Evolutionary conservation across 2,329 filamentous ascomycete genomes (phyloP).

Genomic region (Colletotrichum sansevieriae): DNA sequence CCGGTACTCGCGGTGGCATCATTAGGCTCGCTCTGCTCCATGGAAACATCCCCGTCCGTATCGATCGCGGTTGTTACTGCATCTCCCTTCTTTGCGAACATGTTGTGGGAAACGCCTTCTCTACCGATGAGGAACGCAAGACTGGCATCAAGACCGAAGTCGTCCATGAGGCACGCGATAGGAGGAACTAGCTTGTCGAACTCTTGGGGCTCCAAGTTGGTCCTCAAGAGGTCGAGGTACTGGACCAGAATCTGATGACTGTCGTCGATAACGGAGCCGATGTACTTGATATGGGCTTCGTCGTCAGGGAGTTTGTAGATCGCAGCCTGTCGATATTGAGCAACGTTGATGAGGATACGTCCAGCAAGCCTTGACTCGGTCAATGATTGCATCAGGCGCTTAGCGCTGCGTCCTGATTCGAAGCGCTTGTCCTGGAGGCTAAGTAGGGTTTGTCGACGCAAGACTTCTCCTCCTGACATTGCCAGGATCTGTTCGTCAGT

Average conservation of each 20-base stretch:
- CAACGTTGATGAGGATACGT: conserved; percentile 88
- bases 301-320: conserved; percentile 79
- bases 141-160: conserved; percentile 83
- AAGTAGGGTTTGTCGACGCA: conserved; percentile 85
- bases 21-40: conserved; percentile 51
- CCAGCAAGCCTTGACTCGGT: conserved; percentile 83
- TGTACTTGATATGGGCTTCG: conserved; percentile 86
- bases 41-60: conserved; percentile 70
- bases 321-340: conserved; percentile 90
- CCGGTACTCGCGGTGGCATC: conserved; percentile 43
- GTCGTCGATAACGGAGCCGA: conserved; percentile 91
- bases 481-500: conserved; percentile 89
- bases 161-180: conserved; percentile 78
- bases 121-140: conserved; percentile 89
- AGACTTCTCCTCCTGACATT: conserved; percentile 85
- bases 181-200: conserved; percentile 85
- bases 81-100: conserved; percentile 54
- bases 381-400: conserved; percentile 83
- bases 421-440: conserved; percentile 86
- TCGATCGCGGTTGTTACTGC: conserved; percentile 54
- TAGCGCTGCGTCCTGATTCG: conserved; percentile 79
- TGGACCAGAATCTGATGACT: conserved; percentile 87
- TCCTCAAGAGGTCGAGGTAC: conserved; percentile 89
- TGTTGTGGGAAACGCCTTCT: conserved; percentile 76
- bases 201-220: conserved; percentile 79